Conservation (phyloP, 495 filamentous ascomycete species). For the Talaromyces liani region DNA sequence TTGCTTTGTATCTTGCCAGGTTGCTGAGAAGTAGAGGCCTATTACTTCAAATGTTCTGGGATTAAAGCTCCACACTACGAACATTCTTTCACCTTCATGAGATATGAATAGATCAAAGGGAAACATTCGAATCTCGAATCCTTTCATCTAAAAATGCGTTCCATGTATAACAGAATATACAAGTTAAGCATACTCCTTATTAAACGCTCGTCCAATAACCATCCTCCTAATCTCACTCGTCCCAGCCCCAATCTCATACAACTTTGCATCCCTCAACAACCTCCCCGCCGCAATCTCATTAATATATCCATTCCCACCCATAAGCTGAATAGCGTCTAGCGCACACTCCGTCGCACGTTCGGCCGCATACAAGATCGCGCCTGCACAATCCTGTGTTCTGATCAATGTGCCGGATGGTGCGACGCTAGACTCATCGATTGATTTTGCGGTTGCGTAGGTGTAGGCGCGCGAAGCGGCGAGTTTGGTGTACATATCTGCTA, state of each 20-base stretch:
- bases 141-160: no score
- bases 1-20: no score
- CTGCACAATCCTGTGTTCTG: conserved; percentile 87
- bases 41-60: no score
- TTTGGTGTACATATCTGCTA: conserved; percentile 97
- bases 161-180: no score
- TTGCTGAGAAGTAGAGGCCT: no score
- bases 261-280: conserved; percentile 74
- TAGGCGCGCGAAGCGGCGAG: conserved; percentile 73
- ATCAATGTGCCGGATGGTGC: conserved; percentile 37
- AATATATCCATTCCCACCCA: conserved; percentile 93
- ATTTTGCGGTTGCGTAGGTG: conserved; percentile 67
- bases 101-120: no score
- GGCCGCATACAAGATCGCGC: conserved; percentile 87
- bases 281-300: conserved; percentile 90
- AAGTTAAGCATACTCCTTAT: conserved; percentile 65
- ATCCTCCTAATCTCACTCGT: conserved; percentile 91
- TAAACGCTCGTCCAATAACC: conserved; percentile 91
- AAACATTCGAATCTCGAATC: no score
- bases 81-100: no score
- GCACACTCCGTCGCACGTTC: conserved; percentile 87
- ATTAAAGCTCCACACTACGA: no score
- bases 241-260: conserved; percentile 97
- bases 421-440: conserved; percentile 62
- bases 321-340: conserved; percentile 85